A percentile compares a stretch with the other conserved stretches of the same genome.
phyloP scores from a whole-genome alignment of 257 asterid species.

The Verbena officinalis region DNA sequence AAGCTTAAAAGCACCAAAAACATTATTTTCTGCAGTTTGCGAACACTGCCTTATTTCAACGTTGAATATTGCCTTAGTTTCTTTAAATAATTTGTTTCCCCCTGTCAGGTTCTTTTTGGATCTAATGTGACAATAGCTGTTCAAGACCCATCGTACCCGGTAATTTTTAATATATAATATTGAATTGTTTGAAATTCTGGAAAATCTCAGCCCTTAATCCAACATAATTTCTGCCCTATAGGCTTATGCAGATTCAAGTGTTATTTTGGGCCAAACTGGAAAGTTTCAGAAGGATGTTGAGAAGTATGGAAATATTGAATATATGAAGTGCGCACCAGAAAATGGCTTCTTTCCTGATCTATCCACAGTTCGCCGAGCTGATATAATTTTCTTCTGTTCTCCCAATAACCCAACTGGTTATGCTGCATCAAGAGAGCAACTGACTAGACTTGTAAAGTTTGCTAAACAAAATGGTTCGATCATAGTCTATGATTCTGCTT shows the following conservation, averaged over 20 bases:
- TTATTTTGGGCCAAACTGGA: constrained; percentile 95
- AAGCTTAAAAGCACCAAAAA: too few relatives aligned
- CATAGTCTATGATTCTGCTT: constrained; percentile 94
- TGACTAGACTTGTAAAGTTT: constrained; percentile 77
- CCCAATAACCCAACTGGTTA: constrained; percentile 98
- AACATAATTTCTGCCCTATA: constrained; percentile 32
- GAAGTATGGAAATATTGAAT: constrained; percentile 84
- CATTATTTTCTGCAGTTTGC: too few relatives aligned
- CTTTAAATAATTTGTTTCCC: constrained; percentile 20
- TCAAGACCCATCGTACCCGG: constrained; percentile 99
- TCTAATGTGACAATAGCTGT: constrained; percentile 92
- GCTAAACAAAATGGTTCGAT: constrained; percentile 95
- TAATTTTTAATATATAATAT: constrained; percentile 30
- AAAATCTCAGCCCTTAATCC: too few relatives aligned
- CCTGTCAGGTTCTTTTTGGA: constrained; percentile 86
- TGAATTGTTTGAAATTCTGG: too few relatives aligned
- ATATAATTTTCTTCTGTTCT: constrained; percentile 89
- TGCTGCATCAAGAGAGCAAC: constrained; percentile 91
- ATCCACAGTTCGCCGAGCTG: constrained; percentile 64
- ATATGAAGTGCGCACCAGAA: constrained; percentile 95
- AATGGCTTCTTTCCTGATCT: constrained; percentile 93
- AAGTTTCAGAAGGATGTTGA: constrained; percentile 81
- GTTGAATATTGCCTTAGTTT: constrained; percentile 6
- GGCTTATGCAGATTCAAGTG: constrained; percentile 98
- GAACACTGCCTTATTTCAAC: too few relatives aligned